Evolutionary conservation across 345 rosid species (phyloP).

Genomic region (Tarenaya hassleriana): DNA sequence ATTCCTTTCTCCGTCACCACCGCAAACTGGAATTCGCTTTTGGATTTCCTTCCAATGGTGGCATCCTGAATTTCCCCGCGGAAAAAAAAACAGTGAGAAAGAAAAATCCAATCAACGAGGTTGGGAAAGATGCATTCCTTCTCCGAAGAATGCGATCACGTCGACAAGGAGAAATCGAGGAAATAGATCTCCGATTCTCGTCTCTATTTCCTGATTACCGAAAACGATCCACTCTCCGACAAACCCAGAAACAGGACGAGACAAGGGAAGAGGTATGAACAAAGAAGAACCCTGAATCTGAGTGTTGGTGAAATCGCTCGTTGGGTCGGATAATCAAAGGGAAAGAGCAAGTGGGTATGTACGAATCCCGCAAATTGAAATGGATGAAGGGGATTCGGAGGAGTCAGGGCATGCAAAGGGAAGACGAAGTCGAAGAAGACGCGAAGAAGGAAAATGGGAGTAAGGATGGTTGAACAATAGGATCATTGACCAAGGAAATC

Average conservation of each 20-base stretch:
- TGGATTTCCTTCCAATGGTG: not conserved
- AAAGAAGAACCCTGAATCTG: conserved; percentile 23
- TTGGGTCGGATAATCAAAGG: not conserved
- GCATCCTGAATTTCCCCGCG: conserved; percentile 5
- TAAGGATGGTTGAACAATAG: not conserved
- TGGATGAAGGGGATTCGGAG: conserved; percentile 14
- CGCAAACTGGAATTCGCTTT: conserved; percentile 5
- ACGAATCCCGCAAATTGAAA: not conserved
- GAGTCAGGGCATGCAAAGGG: not conserved
- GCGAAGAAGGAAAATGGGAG: not conserved
- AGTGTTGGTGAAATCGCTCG: not conserved
- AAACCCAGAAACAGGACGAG: not conserved
- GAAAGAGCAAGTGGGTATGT: not conserved
- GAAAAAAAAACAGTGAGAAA: not conserved
- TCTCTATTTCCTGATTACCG: conserved; percentile 15
- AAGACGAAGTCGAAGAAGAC: not conserved
- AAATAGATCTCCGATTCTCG: conserved; percentile 10
- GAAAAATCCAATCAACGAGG: not conserved
- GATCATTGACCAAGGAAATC: conserved; percentile 11
- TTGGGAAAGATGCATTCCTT: not conserved
- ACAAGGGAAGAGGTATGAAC: conserved; percentile 18
- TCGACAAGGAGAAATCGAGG: conserved; percentile 6
- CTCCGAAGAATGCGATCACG: not conserved
- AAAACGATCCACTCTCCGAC: not conserved
- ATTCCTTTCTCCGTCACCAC: not conserved